phyloP scores from a whole-genome alignment of 257 asterid genomes.

The Nicotiana paniculata region DNA sequence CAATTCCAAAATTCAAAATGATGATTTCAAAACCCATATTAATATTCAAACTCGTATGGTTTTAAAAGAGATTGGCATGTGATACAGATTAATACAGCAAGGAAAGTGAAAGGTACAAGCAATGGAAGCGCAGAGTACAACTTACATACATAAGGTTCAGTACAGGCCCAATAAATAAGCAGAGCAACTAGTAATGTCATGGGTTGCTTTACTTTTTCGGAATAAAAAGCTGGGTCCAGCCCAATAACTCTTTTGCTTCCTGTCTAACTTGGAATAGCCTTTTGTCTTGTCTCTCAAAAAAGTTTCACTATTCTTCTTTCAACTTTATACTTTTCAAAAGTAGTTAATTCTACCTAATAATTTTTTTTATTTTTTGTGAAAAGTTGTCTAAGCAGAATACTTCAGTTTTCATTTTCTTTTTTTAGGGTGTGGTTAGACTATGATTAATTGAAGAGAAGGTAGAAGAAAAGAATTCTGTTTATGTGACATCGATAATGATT shows the following conservation, averaged over 20 bases:
- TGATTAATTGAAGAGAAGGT: neutral
- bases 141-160: neutral
- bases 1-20: too few species aligned
- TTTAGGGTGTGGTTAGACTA: neutral
- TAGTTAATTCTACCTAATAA: too few species aligned
- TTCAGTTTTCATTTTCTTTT: neutral
- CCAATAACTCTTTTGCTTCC: conserved; percentile 15
- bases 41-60: too few species aligned
- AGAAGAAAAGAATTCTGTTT: neutral
- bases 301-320: neutral
- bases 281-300: neutral
- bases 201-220: neutral
- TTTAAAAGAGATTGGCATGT: neutral
- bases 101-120: neutral
- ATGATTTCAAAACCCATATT: too few species aligned
- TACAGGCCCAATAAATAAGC: neutral
- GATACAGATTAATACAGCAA: neutral
- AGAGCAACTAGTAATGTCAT: neutral
- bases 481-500: neutral
- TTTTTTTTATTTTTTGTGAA: neutral
- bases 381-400: neutral
- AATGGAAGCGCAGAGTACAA: neutral
- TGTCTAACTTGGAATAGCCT: neutral
- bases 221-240: conserved; percentile 17
- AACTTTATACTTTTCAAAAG: neutral